Evolutionary conservation across 2,329 filamentous ascomycete species (phyloP), one percentile per base, ranked within the genome.

Genomic region (Ilyonectria mors-panacis): DNA sequence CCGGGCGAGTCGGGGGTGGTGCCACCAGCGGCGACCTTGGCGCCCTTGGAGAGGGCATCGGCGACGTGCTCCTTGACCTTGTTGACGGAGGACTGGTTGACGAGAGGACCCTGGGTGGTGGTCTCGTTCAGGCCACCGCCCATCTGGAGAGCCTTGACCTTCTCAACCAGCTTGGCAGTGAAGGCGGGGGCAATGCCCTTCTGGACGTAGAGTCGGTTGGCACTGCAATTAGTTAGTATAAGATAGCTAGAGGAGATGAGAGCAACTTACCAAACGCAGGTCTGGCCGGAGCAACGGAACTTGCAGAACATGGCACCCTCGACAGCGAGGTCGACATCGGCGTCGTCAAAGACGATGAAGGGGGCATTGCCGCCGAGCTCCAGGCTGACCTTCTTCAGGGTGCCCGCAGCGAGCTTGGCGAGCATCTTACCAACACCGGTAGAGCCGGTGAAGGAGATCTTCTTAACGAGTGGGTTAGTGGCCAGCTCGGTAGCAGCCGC

Each of bases 361-460:
- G 86, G 87, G 1, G 89, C 89, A 76, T 93, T 93, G 3, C 92
- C 92, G 1, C 92, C 92, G 1, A 93, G 84, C 77, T 94, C 92
- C 79, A 93, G 84, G 3, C 92, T 81, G 9, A 89, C 84, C 2
- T 91, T 91, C 81, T 93, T 93, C 59, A 93, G 81, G 67, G 89
- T 84, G 72, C 88, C 87, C 17, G 89, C 89, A 3, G 89, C 88
- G 13, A 85, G 84, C 28, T 84, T 80, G 3, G 89, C 89, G 63
- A 93, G 85, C 69, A 90, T 88, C 45, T 86, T 84, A 3, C 91
- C 91, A 0, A 92, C 87, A 0, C 79, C 78, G 0, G 91, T 91
- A 64, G 86, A 90, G 21, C 91, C 91, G 0, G 91, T 93, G 79
- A 93, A 93, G 77, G 89, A 91, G 69, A 93, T 81, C 79, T 93